These are phyloP conservation scores for Penicillium chermesinum DNA, from an alignment of 495 filamentous ascomycete genomes.

Conservation along the genomic window DNA sequence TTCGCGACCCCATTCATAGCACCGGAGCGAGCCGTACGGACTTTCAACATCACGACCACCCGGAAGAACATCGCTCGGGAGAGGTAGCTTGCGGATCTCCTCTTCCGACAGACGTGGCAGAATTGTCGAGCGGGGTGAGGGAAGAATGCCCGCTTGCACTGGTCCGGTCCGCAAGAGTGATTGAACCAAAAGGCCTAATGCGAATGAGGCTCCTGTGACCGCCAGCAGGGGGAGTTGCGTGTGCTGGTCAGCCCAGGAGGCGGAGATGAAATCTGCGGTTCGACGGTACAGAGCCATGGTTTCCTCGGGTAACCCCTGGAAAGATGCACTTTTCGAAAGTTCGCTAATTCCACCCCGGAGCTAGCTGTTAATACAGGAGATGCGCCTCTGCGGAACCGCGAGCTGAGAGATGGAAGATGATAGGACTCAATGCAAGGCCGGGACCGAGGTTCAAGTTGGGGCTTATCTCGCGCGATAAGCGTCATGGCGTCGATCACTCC, in stretches of 20 bases:
- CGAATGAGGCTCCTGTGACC: conserved; percentile 37
- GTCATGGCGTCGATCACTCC: background rate
- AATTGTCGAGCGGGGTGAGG: conserved; percentile 44
- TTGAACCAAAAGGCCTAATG: conserved; percentile 36
- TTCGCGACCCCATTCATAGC: conserved; percentile 89
- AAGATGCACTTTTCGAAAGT: background rate
- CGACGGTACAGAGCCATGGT: conserved; percentile 37
- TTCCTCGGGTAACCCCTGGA: conserved; percentile 6
- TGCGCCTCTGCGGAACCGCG: background rate
- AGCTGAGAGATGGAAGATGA: background rate
- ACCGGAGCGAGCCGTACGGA: conserved; percentile 73
- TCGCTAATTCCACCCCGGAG: background rate
- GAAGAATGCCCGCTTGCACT: conserved; percentile 23
- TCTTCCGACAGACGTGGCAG: conserved; percentile 42
- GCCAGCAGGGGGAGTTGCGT: conserved; percentile 39
- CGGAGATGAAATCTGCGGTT: conserved; percentile 36
- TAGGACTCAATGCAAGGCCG: too few species aligned
- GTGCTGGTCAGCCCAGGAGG: conserved; percentile 34
- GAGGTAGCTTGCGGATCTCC: conserved; percentile 51
- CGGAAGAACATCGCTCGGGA: conserved; percentile 70
- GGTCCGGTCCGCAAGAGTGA: conserved; percentile 24
- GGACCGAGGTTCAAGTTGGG: background rate
- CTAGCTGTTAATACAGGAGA: background rate
- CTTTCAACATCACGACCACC: conserved; percentile 68
- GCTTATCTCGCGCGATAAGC: background rate